Percentiles rank a stretch among this genome's conserved stretches.
These are phyloP conservation scores for Avena atlantica DNA, from an alignment of 176 grass and related monocot genomes.

Conservation along the genomic window DNA sequence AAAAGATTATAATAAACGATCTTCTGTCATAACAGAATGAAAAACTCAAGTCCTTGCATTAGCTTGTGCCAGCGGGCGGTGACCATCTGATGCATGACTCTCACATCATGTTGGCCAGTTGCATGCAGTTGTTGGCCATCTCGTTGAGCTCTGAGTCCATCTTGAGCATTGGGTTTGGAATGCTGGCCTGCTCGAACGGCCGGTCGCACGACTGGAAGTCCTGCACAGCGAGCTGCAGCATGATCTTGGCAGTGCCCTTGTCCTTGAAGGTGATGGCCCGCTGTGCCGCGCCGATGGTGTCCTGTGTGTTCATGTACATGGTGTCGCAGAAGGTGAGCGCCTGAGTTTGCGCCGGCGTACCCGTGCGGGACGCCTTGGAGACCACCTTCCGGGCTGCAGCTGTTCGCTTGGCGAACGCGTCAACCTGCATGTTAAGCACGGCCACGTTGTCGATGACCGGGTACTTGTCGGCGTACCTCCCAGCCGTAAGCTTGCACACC, in stretches of 20 bases:
- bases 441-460: slow-evolving; percentile 44
- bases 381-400: slow-evolving; percentile 37
- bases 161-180: slow-evolving; percentile 46
- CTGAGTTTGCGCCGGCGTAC: slow-evolving; percentile 13
- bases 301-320: slow-evolving; percentile 65
- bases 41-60: slow-evolving; percentile 20
- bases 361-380: background rate
- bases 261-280: slow-evolving; percentile 55
- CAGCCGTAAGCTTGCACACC: slow-evolving; percentile 42
- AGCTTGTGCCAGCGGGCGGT: slow-evolving; percentile 4
- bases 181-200: slow-evolving; percentile 37
- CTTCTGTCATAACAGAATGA: background rate
- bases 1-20: slow-evolving; percentile 4
- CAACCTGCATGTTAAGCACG: slow-evolving; percentile 63
- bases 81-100: background rate
- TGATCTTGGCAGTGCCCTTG: slow-evolving; percentile 50
- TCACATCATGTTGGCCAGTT: slow-evolving; percentile 53
- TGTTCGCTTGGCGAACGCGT: slow-evolving; percentile 49
- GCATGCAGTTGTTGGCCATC: slow-evolving; percentile 62
- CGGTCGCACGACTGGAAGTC: slow-evolving; percentile 62
- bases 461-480: slow-evolving; percentile 49
- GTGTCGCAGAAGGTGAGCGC: slow-evolving; percentile 56
- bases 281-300: slow-evolving; percentile 54
- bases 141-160: slow-evolving; percentile 44
- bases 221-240: slow-evolving; percentile 60